phyloP scores from a whole-genome alignment of 805 yeast species.

The Zygotorulaspora florentina region DNA sequence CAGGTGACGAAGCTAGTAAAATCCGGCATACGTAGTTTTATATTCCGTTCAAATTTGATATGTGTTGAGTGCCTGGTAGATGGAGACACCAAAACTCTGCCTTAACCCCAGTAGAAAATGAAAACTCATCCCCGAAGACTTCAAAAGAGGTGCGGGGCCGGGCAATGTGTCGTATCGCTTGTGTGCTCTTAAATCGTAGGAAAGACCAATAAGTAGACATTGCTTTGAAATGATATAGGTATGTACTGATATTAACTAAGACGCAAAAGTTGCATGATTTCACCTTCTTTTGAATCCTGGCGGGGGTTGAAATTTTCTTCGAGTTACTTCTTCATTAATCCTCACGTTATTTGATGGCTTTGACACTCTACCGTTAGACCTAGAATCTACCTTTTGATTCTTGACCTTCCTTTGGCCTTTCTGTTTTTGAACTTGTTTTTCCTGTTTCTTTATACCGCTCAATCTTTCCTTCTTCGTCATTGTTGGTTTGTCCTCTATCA shows the following conservation, averaged over 20 bases:
- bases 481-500: conserved; percentile 58
- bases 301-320: conserved; percentile 44
- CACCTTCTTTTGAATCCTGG: conserved; percentile 38
- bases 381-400: conserved; percentile 3
- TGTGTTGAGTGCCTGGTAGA: no score
- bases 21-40: no score
- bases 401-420: conserved; percentile 26
- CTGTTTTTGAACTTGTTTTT: conserved; percentile 34
- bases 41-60: no score
- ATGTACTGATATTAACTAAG: not conserved
- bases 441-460: conserved; percentile 33
- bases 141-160: no score
- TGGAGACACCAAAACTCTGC: no score
- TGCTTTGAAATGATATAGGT: not conserved
- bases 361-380: conserved; percentile 9
- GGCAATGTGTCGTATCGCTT: no score
- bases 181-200: not conserved
- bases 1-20: no score
- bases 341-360: conserved; percentile 27
- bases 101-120: no score
- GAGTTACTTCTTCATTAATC: conserved; percentile 25
- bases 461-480: conserved; percentile 39
- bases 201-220: not conserved
- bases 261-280: not conserved
- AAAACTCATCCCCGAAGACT: no score